Conservation (phyloP, 495 filamentous ascomycete genomes). For the Aspergillus nidulans region DNA sequence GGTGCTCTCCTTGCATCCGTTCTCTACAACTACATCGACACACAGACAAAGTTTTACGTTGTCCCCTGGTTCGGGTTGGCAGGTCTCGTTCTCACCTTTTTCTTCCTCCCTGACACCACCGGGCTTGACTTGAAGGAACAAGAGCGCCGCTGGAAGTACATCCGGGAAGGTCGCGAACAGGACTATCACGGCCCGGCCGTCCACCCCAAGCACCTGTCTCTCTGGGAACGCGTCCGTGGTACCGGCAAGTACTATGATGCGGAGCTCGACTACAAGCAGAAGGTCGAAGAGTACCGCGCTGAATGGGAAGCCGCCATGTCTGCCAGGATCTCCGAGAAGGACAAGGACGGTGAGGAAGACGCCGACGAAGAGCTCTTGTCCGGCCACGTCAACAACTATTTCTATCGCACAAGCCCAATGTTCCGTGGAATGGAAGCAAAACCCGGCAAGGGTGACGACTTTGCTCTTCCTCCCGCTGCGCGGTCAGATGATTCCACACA, state of each 20-base stretch:
- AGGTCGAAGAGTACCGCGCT: slow-evolving; percentile 71
- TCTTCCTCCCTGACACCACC: slow-evolving; percentile 90
- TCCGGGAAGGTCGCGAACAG: slow-evolving; percentile 64
- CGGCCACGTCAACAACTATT: slow-evolving; percentile 45
- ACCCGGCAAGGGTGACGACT: slow-evolving; percentile 32
- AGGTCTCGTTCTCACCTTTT: slow-evolving; percentile 68
- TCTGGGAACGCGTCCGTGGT: slow-evolving; percentile 71
- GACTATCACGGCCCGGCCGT: slow-evolving; percentile 89
- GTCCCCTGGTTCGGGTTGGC: slow-evolving; percentile 88
- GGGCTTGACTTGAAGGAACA: slow-evolving; percentile 92
- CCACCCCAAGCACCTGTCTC: slow-evolving; percentile 76
- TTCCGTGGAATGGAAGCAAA: slow-evolving; percentile 44
- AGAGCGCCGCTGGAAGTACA: slow-evolving; percentile 79
- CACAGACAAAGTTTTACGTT: slow-evolving; percentile 73
- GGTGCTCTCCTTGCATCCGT: slow-evolving; percentile 81
- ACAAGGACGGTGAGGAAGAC: slow-evolving; percentile 24
- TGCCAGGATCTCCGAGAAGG: slow-evolving; percentile 45
- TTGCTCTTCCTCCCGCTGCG: slow-evolving; percentile 39
- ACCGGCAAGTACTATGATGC: slow-evolving; percentile 74
- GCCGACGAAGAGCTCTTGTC: slow-evolving; percentile 41
- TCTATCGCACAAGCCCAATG: slow-evolving; percentile 49
- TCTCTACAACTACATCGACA: slow-evolving; percentile 83
- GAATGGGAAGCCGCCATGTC: slow-evolving; percentile 60
- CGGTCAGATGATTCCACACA: slow-evolving; percentile 22
- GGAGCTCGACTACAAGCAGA: slow-evolving; percentile 68